Percentiles rank a stretch among this genome's conserved stretches.
Evolutionary conservation across 1,284 basidiomycete species (phyloP).

Genomic region (Trichosporon faecale): DNA sequence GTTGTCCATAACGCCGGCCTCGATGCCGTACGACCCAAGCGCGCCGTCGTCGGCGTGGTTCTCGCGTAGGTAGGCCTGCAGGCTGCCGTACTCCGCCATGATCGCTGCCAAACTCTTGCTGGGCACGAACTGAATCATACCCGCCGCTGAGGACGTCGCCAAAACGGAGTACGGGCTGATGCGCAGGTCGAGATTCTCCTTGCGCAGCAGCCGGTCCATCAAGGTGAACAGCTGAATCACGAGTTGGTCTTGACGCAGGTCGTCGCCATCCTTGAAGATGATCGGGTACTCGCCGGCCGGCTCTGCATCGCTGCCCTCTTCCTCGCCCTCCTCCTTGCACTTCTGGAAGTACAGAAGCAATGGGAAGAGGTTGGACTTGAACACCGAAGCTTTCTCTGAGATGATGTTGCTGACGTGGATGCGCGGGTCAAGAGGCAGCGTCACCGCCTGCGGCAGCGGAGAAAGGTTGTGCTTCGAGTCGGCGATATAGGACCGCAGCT

Average conservation of each 20-base stretch:
- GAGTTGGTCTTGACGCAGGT: constrained; percentile 71
- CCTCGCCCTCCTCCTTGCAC: constrained; percentile 16
- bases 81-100: constrained; percentile 84
- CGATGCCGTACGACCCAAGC: constrained; percentile 86
- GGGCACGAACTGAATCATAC: constrained; percentile 94
- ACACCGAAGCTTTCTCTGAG: constrained; percentile 87
- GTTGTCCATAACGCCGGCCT: constrained; percentile 87
- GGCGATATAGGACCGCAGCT: constrained; percentile 73
- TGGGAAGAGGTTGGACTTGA: constrained; percentile 96
- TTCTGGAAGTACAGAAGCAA: constrained; percentile 86
- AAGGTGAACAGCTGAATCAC: constrained; percentile 35
- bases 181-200: constrained; percentile 93
- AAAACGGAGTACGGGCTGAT: constrained; percentile 90
- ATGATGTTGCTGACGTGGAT: constrained; percentile 79
- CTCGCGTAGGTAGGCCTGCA: constrained; percentile 82
- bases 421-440: constrained; percentile 83
- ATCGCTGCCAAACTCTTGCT: constrained; percentile 94
- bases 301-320: constrained; percentile 33
- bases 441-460: constrained; percentile 67
- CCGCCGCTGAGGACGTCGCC: constrained; percentile 86
- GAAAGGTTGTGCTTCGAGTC: constrained; percentile 79
- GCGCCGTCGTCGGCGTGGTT: constrained; percentile 88
- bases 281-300: constrained; percentile 68
- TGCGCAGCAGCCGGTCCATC: constrained; percentile 79
- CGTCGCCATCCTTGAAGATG: constrained; percentile 99